Evolutionary conservation across 192 early-diverging fungal genomes (phyloP).

Genomic region (Linnemannia exigua): DNA sequence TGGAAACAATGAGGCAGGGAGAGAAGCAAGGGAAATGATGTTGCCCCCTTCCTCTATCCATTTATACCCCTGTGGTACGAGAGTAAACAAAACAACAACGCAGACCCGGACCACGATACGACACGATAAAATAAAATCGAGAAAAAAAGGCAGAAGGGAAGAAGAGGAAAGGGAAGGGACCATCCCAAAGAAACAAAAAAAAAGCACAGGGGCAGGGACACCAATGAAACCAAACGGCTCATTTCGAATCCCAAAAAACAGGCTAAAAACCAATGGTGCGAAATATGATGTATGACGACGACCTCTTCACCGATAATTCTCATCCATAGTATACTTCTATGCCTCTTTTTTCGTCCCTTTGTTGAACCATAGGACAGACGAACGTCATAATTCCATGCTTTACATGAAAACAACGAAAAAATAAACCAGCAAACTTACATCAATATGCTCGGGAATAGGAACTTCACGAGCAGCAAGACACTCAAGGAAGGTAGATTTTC

Average conservation of each 20-base stretch:
- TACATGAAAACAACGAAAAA: not conserved
- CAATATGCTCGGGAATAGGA: slow-evolving; percentile 97
- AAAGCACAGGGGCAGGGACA: not conserved
- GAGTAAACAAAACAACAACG: not conserved
- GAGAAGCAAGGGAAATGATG: not conserved
- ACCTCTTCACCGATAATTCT: not conserved
- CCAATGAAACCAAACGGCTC: not conserved
- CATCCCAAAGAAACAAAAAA: not conserved
- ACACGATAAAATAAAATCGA: not conserved
- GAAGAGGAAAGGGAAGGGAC: not conserved
- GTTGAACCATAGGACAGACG: not conserved
- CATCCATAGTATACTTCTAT: not conserved
- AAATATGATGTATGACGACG: not conserved
- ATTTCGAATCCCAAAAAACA: not conserved
- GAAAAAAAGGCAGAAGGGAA: not conserved
- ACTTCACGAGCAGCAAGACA: slow-evolving; percentile 94
- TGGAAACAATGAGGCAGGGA: not conserved
- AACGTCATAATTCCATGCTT: not conserved
- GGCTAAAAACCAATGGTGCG: not conserved
- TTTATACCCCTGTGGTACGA: not conserved
- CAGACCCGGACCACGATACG: not conserved
- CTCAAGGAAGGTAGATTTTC: slow-evolving; percentile 96
- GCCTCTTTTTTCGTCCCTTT: not conserved
- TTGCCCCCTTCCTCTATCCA: not conserved
- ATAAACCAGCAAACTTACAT: slow-evolving; percentile 72